These are phyloP conservation scores for Myxozyma udenii DNA, from an alignment of 805 yeast genomes.

Conservation along the genomic window DNA sequence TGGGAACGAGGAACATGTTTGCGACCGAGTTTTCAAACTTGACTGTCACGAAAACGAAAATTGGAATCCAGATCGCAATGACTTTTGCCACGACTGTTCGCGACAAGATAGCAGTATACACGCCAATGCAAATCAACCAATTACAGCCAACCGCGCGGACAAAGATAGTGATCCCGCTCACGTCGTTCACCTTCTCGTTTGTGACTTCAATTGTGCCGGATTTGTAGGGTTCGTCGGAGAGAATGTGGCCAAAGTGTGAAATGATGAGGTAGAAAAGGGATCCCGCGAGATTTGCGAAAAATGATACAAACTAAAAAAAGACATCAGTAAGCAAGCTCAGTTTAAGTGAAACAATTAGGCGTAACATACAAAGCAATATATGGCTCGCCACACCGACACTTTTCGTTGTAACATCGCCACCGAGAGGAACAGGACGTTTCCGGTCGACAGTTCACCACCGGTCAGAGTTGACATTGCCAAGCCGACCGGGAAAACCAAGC, in stretches of 20 bases:
- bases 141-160: conserved; percentile 58
- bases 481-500: conserved; percentile 30
- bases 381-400: conserved; percentile 23
- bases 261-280: conserved; percentile 26
- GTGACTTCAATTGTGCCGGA: conserved; percentile 23
- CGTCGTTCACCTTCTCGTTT: conserved; percentile 21
- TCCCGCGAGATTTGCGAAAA: conserved; percentile 26
- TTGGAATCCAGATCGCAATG: conserved; percentile 59
- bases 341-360: too few relatives aligned
- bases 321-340: too few relatives aligned
- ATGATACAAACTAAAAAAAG: conserved; percentile 15
- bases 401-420: conserved; percentile 26
- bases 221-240: conserved; percentile 21
- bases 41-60: conserved; percentile 72
- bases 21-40: conserved; percentile 82
- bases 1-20: conserved; percentile 67
- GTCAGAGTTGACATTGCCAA: conserved; percentile 27
- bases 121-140: conserved; percentile 71
- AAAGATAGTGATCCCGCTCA: conserved; percentile 19
- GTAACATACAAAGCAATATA: conserved; percentile 14
- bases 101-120: conserved; percentile 72
- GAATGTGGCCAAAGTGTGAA: conserved; percentile 25
- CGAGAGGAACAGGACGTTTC: conserved; percentile 23
- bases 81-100: conserved; percentile 76
- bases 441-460: conserved; percentile 30